Conservation (phyloP, 1,284 basidiomycete species). For the Ganoderma resinaceum region DNA sequence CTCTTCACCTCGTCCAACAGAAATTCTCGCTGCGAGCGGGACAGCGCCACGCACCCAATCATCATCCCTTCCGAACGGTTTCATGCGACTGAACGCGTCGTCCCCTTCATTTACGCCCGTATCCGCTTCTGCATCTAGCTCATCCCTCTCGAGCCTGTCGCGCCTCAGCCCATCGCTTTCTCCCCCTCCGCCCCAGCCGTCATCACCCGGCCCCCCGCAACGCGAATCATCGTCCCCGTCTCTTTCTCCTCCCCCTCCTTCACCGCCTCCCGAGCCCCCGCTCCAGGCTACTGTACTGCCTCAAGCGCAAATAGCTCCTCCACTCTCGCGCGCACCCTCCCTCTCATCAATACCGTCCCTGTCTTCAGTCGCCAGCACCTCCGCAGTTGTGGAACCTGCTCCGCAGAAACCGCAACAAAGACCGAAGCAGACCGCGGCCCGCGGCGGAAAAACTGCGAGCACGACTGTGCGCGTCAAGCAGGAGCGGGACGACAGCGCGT, state of each 20-base stretch:
- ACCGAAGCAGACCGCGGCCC: background rate
- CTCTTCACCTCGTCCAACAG: background rate
- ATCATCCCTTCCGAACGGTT: background rate
- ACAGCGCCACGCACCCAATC: background rate
- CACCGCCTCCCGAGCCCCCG: background rate
- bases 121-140: background rate
- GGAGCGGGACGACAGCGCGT: slow-evolving; percentile 7
- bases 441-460: slow-evolving; percentile 10
- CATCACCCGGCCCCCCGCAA: background rate
- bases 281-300: background rate
- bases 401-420: background rate
- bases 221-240: background rate
- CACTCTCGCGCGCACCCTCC: background rate
- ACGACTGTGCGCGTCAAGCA: slow-evolving; percentile 15
- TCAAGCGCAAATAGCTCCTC: background rate
- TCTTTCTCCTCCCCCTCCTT: background rate
- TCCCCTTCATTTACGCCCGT: background rate
- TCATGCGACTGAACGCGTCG: background rate
- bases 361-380: slow-evolving; percentile 6
- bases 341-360: slow-evolving; percentile 17
- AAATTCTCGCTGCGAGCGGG: background rate
- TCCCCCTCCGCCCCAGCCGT: background rate
- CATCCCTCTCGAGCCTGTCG: slow-evolving; percentile 7
- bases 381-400: background rate
- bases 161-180: background rate